Evolutionary conservation across 139 green algal species (phyloP).

Genomic region (Spirogloea muscicola): DNA sequence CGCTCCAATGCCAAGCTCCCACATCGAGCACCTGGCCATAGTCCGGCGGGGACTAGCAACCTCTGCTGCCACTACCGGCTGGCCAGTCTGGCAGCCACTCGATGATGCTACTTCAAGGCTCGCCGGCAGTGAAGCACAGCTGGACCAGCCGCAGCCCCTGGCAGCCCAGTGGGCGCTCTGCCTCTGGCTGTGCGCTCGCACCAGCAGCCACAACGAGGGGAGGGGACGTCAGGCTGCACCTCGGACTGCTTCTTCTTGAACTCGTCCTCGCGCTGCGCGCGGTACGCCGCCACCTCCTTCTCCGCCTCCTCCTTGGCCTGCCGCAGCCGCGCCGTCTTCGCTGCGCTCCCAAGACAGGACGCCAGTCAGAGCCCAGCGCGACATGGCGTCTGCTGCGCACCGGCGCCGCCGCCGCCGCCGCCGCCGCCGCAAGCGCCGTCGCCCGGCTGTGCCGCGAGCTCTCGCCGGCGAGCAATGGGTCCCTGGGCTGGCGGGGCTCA

Average conservation of each 20-base stretch:
- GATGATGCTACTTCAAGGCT: constrained; percentile 2
- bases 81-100: background rate
- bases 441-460: too few species aligned
- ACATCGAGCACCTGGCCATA: background rate
- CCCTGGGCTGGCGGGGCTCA: too few species aligned
- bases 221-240: constrained; percentile 28
- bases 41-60: background rate
- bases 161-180: too few species aligned
- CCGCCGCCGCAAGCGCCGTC: too few species aligned
- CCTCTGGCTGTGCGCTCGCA: too few species aligned
- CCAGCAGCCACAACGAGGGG: background rate
- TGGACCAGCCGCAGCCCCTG: too few species aligned
- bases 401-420: too few species aligned
- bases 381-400: background rate
- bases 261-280: constrained; percentile 26
- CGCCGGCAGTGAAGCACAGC: too few species aligned
- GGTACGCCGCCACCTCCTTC: constrained; percentile 37
- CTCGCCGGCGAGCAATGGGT: too few species aligned
- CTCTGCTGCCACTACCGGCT: background rate
- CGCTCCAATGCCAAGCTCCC: background rate
- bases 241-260: constrained; percentile 35
- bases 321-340: constrained; percentile 42
- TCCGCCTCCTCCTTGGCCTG: constrained; percentile 49
- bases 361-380: too few species aligned
- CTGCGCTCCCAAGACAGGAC: constrained; percentile 1